Conservation (phyloP, 768 basidiomycete genomes). For the Termitomyces sp. region DNA sequence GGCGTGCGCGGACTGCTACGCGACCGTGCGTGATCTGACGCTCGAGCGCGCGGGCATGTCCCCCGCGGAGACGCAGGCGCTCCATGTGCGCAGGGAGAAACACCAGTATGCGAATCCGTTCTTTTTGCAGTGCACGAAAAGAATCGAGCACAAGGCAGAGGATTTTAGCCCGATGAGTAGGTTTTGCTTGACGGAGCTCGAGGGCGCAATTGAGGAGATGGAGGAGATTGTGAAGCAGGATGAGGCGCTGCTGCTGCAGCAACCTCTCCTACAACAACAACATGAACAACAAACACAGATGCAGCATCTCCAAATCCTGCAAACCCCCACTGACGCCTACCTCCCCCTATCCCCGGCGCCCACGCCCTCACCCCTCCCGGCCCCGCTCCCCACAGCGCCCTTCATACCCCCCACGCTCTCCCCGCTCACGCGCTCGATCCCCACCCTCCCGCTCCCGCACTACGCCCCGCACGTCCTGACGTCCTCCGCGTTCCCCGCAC, state of each 20-base stretch:
- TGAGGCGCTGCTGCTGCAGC: too few species aligned
- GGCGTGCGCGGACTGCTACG: conserved; percentile 80
- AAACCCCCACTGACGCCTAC: not conserved
- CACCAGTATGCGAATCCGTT: conserved; percentile 64
- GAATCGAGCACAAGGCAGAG: conserved; percentile 60
- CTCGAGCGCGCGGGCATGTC: conserved; percentile 42
- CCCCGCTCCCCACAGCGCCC: not conserved
- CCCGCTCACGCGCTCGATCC: conserved; percentile 25
- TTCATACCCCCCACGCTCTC: conserved; percentile 17
- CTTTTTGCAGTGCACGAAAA: conserved; percentile 65
- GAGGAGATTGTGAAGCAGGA: conserved; percentile 21
- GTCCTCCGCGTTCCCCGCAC: conserved; percentile 49
- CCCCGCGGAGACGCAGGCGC: conserved; percentile 40
- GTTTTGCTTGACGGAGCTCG: conserved; percentile 61
- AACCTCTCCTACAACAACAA: too few species aligned
- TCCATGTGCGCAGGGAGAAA: conserved; percentile 50
- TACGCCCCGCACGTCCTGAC: conserved; percentile 46
- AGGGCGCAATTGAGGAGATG: conserved; percentile 65
- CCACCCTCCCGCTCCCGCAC: conserved; percentile 38
- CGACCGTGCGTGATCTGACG: conserved; percentile 61
- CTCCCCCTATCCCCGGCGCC: too few species aligned
- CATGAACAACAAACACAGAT: too few species aligned
- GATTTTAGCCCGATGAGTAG: conserved; percentile 81
- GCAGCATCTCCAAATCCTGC: too few species aligned
- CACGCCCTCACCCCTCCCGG: not conserved